These are phyloP conservation scores for Cucumis melo DNA, from an alignment of 306 rosid species.

Conservation along the genomic window DNA sequence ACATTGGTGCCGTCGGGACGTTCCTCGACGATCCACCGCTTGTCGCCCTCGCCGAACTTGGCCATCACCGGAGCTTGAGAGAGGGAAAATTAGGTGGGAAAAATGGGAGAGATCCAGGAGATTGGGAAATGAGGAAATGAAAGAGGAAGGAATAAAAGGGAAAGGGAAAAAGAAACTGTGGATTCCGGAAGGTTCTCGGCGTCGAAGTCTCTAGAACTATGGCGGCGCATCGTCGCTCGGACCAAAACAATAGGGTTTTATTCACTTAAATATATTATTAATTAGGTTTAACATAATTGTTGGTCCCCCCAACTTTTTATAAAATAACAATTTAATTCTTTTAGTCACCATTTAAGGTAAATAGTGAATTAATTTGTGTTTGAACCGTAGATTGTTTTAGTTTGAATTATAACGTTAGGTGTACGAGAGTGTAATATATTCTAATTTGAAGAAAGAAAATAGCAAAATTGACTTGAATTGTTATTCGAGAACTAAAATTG, in stretches of 20 bases:
- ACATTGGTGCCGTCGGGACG: slow-evolving; percentile 89
- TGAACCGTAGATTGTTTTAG: no score
- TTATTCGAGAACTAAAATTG: no score
- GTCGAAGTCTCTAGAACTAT: slow-evolving; percentile 18
- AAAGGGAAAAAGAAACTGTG: background rate
- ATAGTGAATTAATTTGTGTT: no score
- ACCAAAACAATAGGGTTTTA: background rate
- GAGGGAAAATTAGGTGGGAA: background rate
- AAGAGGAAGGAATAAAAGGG: background rate
- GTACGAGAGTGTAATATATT: no score
- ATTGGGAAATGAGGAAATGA: background rate
- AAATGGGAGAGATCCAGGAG: background rate
- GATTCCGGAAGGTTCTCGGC: slow-evolving; percentile 19
- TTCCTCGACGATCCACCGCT: slow-evolving; percentile 95
- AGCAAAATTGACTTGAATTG: no score
- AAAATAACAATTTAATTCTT: no score
- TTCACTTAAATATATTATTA: background rate
- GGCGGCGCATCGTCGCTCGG: background rate
- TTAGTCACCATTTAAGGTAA: no score
- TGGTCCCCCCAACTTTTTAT: no score
- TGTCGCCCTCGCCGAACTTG: slow-evolving; percentile 84
- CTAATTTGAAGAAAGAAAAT: no score
- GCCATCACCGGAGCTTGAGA: slow-evolving; percentile 38
- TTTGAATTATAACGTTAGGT: no score
- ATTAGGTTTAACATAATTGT: no score